A percentile compares a stretch with the other conserved stretches of the same genome.
Conservation (phyloP, 306 rosid genomes). For the Citrullus amarus region DNA sequence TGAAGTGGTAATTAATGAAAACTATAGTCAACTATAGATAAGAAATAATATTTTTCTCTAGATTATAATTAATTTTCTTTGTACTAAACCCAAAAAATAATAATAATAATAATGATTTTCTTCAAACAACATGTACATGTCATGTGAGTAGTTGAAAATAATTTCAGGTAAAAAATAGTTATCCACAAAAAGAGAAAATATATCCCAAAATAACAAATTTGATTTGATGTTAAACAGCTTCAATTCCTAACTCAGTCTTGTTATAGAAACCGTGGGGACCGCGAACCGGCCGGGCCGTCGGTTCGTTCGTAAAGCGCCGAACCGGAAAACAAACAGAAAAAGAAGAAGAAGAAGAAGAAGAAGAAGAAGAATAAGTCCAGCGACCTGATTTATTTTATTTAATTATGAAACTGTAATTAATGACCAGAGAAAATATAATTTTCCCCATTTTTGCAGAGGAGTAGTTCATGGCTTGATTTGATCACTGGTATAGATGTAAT, state of each 20-base stretch:
- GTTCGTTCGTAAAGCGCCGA: background rate
- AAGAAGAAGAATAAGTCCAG: background rate
- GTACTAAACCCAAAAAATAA: too few relatives aligned
- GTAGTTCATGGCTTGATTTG: conserved; percentile 18
- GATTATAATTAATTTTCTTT: too few relatives aligned
- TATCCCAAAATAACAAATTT: background rate
- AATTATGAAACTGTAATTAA: background rate
- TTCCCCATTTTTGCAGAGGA: too few relatives aligned
- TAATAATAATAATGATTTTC: background rate
- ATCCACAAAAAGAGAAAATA: background rate
- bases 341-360: background rate
- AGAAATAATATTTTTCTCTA: too few relatives aligned
- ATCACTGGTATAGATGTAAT: conserved; percentile 61
- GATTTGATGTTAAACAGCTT: background rate
- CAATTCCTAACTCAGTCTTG: background rate
- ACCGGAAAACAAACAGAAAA: background rate
- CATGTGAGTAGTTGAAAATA: background rate
- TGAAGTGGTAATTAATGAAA: too few relatives aligned
- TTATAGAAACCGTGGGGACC: background rate
- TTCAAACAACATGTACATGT: background rate
- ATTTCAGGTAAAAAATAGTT: background rate
- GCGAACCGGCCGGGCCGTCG: background rate
- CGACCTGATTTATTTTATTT: background rate
- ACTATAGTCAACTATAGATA: too few relatives aligned
- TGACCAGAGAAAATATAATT: too few relatives aligned